These are phyloP conservation scores for Tilletia walkeri DNA, from an alignment of 1,284 basidiomycete species.

Conservation along the genomic window DNA sequence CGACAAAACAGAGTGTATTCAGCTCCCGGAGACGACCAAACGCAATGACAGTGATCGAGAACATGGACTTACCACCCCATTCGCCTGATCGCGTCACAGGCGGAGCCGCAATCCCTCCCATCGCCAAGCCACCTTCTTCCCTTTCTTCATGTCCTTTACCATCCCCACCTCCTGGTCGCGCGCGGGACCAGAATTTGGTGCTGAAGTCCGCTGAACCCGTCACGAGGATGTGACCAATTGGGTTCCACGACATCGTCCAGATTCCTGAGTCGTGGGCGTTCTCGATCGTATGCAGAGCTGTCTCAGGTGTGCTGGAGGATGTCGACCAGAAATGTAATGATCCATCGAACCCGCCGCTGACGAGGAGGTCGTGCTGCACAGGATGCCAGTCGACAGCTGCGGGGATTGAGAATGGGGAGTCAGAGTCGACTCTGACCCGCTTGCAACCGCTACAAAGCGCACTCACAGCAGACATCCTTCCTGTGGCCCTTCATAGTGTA, in stretches of 20 bases:
- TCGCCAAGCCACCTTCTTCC: slow-evolving; percentile 12
- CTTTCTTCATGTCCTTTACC: background rate
- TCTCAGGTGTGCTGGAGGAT: slow-evolving; percentile 26
- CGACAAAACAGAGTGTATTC: background rate
- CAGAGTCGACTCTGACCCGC: background rate
- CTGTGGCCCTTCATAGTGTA: slow-evolving; percentile 87
- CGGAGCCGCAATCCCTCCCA: slow-evolving; percentile 3
- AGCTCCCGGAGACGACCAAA: background rate
- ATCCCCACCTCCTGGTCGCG: slow-evolving; percentile 65
- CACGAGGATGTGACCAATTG: slow-evolving; percentile 88
- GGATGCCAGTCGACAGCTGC: slow-evolving; percentile 85
- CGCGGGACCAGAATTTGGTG: slow-evolving; percentile 92
- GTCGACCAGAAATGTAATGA: slow-evolving; percentile 90
- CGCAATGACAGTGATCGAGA: background rate
- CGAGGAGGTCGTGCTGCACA: slow-evolving; percentile 78
- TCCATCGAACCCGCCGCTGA: slow-evolving; percentile 90
- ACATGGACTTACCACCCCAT: slow-evolving; percentile 5
- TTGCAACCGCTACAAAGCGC: background rate
- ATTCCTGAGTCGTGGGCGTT: slow-evolving; percentile 96
- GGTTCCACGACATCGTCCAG: slow-evolving; percentile 92
- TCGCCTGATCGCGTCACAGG: background rate
- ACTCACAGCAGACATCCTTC: slow-evolving; percentile 94
- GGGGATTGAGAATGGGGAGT: slow-evolving; percentile 13
- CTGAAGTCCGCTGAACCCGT: slow-evolving; percentile 94
- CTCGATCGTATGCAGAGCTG: slow-evolving; percentile 75